Conservation (phyloP, 1,139 yeast genomes). For the Geotrichum siamense region DNA sequence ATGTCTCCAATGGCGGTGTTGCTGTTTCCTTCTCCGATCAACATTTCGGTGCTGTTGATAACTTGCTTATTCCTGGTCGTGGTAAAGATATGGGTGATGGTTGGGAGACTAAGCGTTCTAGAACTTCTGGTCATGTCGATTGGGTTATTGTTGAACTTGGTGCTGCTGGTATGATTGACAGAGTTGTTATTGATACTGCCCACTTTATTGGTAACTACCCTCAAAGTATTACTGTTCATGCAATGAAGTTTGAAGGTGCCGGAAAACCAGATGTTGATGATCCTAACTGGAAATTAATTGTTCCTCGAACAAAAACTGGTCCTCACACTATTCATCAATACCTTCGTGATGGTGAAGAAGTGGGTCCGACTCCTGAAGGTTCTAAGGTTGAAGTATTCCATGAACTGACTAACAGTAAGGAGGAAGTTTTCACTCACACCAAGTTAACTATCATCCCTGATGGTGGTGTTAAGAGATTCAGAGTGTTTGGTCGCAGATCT, state of each 20-base stretch:
- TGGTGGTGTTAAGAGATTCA: conserved; percentile 87
- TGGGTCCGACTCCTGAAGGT: conserved; percentile 15
- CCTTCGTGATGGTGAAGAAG: conserved; percentile 28
- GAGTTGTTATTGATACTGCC: conserved; percentile 78
- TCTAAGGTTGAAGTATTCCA: conserved; percentile 8
- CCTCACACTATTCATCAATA: conserved; percentile 74
- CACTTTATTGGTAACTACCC: conserved; percentile 93
- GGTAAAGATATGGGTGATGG: conserved; percentile 97
- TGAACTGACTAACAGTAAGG: conserved; percentile 16
- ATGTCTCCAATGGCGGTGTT: conserved; percentile 82
- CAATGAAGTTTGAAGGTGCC: conserved; percentile 37
- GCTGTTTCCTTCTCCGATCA: conserved; percentile 79
- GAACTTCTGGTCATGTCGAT: conserved; percentile 76
- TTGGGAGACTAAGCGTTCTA: conserved; percentile 93
- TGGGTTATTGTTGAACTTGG: conserved; percentile 86
- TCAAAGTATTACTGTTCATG: conserved; percentile 53
- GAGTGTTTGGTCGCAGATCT: conserved; percentile 55
- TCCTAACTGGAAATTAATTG: conserved; percentile 54
- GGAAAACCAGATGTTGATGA: conserved; percentile 36
- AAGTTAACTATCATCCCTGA: conserved; percentile 83
- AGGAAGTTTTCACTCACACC: conserved; percentile 50
- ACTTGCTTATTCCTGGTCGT: conserved; percentile 82
- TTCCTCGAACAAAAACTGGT: conserved; percentile 62
- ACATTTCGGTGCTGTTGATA: conserved; percentile 88
- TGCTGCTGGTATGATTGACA: conserved; percentile 44